Evolutionary conservation across 768 basidiomycete species (phyloP), one percentile per base, ranked within the genome.

Genomic region (Paxillus rubicundulus): DNA sequence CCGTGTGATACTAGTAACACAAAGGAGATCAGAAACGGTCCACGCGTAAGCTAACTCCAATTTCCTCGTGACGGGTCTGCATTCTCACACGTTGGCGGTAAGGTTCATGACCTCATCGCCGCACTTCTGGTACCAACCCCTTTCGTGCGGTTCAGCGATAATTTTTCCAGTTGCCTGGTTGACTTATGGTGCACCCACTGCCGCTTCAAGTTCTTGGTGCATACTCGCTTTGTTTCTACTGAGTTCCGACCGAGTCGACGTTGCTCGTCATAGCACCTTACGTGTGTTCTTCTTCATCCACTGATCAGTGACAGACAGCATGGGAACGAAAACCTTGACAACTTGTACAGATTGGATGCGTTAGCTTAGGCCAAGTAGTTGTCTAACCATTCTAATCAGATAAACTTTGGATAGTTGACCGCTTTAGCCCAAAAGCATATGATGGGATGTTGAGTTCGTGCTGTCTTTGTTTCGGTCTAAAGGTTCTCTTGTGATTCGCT

Each of bases 311-410:
- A 24, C 28, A 33, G 37, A 50, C 45, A 55, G 47, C 61, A 63
- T 65, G 62, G 39, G 64, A 65, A 63, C 9, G 45, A 36, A 52
- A 47, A 34, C 17, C 48, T 33, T 17, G 28, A 43, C 36, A 16
- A 18, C 10, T 47, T 24, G n/a, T n/a, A n/a, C n/a, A n/a, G n/a
- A n/a, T n/a, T n/a, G n/a, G n/a, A n/a, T n/a, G n/a, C n/a, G n/a
- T n/a, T n/a, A n/a, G n/a, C n/a, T 10, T 16, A 16, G 16, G 14
- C 52, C n/a, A 45, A 24, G 44, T 30, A 4, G 47, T 50, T 54
- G 60, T 64, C 42, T 64, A 64, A 52, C 64, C 53, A 66, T 24
- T 24, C 5, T 24, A 52, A 66, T 63, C 1, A 1, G 49, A 52
- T 24, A 34, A 21, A 20, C 54, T 40, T 53, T 43, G 32, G 24